Base-by-base conservation (phyloP, 2,329 filamentous ascomycete genomes). In the Alternaria rosae region DNA sequence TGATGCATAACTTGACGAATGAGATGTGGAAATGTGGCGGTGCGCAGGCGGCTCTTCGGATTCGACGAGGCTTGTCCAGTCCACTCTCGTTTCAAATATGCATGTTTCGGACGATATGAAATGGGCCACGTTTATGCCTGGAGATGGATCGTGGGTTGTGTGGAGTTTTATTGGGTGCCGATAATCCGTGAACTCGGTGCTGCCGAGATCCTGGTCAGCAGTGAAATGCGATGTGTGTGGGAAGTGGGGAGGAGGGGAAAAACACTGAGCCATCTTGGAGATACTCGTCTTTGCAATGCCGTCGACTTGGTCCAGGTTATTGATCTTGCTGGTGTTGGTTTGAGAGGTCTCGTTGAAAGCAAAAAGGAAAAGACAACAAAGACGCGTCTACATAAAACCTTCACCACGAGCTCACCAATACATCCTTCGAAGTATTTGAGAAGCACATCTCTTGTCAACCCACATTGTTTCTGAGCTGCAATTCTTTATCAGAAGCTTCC, bases 81-180 rank as follows among this genome's bases (percentile, higher is more conserved):
- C 47, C 47, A 51, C 47, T 35, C 20, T 32, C 26, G 52, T 60
- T 52, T 62, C 45, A 51, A 15, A 30, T 28, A n/a, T 32, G 47
- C 51, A 28, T 26, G 52, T 62, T 60, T 60, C 60, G 54, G 56
- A 21, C 41, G 21, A 53, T 53, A 54, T 12, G 48, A 50, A 42
- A 54, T 35, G 38, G 48, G 42, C 48, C 54, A 57, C 59, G 42
- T 53, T 61, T 17, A 61, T 61, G 59, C 59, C 43, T 30, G 41
- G 35, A 23, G 41, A 20, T 12, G 44, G 35, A 38, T 50, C 48
- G 42, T 41, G 17, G 10, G 32, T 30, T 38, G 35, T 9, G 42
- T 21, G 7, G 43, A 17, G 23, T 26, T 53, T 41, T 6, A 54
- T 59, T 54, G 56, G 48, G 13, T 44, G 17, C 23, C 15, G 35